These are phyloP conservation scores for Aspergillus aculeatus DNA, from an alignment of 2,329 filamentous ascomycete species.

Conservation along the genomic window DNA sequence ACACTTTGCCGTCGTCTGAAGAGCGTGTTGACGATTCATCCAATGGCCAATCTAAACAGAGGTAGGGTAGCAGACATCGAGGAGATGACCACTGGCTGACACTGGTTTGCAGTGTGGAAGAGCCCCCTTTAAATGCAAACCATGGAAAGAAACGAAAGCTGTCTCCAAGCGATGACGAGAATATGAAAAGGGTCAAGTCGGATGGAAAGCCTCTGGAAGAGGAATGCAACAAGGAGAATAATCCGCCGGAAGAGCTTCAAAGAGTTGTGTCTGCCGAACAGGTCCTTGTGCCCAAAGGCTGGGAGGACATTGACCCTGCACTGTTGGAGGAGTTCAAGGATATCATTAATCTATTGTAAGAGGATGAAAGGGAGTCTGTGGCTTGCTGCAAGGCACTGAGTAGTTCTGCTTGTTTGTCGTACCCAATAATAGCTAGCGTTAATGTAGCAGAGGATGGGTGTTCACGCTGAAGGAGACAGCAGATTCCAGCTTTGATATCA, in stretches of 20 bases:
- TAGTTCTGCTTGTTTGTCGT: background rate
- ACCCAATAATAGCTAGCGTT: background rate
- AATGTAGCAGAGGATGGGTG: background rate
- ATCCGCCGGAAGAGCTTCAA: background rate
- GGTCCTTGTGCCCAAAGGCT: slow-evolving; percentile 15
- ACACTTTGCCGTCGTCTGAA: too few species aligned
- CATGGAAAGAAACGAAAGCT: background rate
- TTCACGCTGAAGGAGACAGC: background rate
- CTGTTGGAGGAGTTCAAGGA: slow-evolving; percentile 43
- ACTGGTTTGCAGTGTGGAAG: background rate
- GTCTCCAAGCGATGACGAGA: background rate
- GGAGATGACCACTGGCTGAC: background rate
- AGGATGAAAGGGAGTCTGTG: background rate
- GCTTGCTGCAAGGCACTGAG: background rate
- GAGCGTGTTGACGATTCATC: background rate
- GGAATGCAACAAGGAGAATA: background rate
- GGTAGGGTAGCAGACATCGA: background rate
- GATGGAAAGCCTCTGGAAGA: background rate
- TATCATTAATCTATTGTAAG: slow-evolving; percentile 41
- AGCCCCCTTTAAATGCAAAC: background rate
- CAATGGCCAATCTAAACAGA: background rate
- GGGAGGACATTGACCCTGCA: slow-evolving; percentile 39
- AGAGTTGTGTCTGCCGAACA: background rate
- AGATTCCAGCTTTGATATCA: background rate
- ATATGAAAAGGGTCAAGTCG: background rate